These are phyloP conservation scores for Solanum tacnaense DNA, from an alignment of 257 asterid species.

Conservation along the genomic window DNA sequence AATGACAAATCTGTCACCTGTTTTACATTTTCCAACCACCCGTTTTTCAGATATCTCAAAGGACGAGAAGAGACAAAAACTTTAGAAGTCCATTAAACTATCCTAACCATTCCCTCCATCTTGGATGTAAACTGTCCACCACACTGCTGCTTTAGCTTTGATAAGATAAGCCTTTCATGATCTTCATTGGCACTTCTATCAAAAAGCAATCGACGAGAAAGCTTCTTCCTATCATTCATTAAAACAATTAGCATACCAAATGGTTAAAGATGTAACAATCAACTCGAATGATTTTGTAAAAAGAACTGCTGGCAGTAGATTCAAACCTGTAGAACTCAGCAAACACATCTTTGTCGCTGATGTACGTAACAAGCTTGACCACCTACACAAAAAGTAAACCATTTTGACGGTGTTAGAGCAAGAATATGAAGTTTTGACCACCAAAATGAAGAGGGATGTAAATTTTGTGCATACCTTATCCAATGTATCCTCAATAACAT, in stretches of 20 bases:
- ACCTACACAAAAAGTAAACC: slow-evolving; percentile 12
- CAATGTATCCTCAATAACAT: slow-evolving; percentile 35
- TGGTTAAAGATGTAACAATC: not conserved
- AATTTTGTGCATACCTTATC: slow-evolving; percentile 25
- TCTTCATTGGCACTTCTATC: slow-evolving; percentile 39
- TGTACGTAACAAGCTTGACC: slow-evolving; percentile 33
- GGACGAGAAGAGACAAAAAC: not conserved
- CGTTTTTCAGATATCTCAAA: not conserved
- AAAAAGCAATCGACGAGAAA: slow-evolving; percentile 43
- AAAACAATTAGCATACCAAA: not conserved
- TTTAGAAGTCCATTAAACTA: not conserved
- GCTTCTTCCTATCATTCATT: slow-evolving; percentile 32
- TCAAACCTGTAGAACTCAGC: slow-evolving; percentile 40
- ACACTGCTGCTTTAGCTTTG: slow-evolving; percentile 42
- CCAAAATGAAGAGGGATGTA: not conserved
- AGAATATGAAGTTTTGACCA: not conserved
- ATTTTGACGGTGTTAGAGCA: not conserved
- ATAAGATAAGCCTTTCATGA: slow-evolving; percentile 33
- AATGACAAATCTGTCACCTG: slow-evolving; percentile 47
- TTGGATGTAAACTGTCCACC: slow-evolving; percentile 55
- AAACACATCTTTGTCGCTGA: slow-evolving; percentile 47
- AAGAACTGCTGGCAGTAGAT: not conserved
- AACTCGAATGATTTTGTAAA: not conserved
- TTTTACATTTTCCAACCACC: not conserved
- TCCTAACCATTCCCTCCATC: slow-evolving; percentile 58